Base-by-base conservation (phyloP, 1,139 yeast genomes). In the Debaryomyces nepalensis region DNA sequence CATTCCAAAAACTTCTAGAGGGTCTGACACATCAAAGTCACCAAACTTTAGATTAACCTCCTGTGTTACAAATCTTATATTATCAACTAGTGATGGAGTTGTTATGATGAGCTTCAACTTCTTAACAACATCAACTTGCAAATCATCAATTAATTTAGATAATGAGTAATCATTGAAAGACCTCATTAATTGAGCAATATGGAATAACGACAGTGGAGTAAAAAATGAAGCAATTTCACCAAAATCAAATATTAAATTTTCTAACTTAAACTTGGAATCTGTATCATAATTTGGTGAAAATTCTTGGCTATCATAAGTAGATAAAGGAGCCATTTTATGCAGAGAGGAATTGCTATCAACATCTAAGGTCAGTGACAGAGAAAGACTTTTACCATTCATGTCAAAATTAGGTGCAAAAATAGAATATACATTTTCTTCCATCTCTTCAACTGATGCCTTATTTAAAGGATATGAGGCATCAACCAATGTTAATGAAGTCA, bases 401-500 rank as follows among this genome's bases (percentile, higher is more conserved):
- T 43, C 20, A n/a, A 33, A 12, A 8, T 9, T 34, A 33, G 26
- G 33, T 4, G 9, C 26, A 16, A 10, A 31, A 15, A 24, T 32
- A 11, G 45, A 35, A 11, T 27, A 15, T 14, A 7, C 21, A 24
- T n/a, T 19, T 24, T 26, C 37, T 8, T 31, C 19, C 16, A 21
- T 19, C 24, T 24, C 19, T 3, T 22, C 32, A 11, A 5, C 12
- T 2, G 36, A 22, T 9, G 21, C 20, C 33, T 35, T 55, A 11
- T 72, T 75, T 18, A 88, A 49, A 0, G 96, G 96, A 2, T 77
- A 64, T 0, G 89, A 79, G 1, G 82, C 79, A 38, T 75, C 73
- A 0, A 95, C 93, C 2, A 87, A 54, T 0, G 91, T 75, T 8
- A 84, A 66, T 0, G 88, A 77, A 0, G 90, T 82, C 10, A 72